These are phyloP conservation scores for Piper betle DNA, from an alignment of 164 flowering plant genomes.

Conservation along the genomic window DNA sequence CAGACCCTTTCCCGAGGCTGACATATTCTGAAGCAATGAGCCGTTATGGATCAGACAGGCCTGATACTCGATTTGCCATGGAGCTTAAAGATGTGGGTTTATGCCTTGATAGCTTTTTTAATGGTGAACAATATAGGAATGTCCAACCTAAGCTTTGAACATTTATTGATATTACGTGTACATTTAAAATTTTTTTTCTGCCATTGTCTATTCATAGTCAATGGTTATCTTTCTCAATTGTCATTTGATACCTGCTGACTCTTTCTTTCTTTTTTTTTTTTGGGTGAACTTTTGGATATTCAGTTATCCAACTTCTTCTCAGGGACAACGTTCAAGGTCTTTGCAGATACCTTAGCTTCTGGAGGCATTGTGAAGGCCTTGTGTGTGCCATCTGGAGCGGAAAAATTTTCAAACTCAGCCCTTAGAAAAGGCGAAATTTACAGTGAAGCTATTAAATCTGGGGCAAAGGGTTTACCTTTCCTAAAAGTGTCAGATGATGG, in stretches of 20 bases:
- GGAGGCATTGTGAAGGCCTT: constrained; percentile 70
- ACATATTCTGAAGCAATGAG: constrained; percentile 88
- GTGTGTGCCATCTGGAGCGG: constrained; percentile 72
- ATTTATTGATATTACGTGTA: background rate
- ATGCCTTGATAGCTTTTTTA: background rate
- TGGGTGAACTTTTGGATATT: constrained; percentile 5
- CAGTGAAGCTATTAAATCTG: constrained; percentile 75
- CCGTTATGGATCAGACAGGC: constrained; percentile 90
- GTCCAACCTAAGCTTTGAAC: background rate
- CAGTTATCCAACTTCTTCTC: constrained; percentile 73
- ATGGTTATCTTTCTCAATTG: background rate
- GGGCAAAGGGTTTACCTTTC: constrained; percentile 93
- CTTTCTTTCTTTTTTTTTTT: background rate
- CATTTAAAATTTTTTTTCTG: no score
- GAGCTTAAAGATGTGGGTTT: constrained; percentile 68
- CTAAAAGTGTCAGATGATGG: constrained; percentile 71
- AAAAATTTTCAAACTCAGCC: constrained; percentile 68
- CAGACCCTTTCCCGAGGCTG: constrained; percentile 83
- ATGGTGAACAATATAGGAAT: background rate
- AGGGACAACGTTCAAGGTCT: constrained; percentile 66
- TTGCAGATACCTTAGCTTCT: constrained; percentile 51
- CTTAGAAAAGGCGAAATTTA: constrained; percentile 85
- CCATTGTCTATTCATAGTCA: background rate
- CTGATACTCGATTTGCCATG: constrained; percentile 81
- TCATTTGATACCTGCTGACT: background rate